These are phyloP conservation scores for Polygonum maritimum DNA, from an alignment of 148 eudicot species.

Conservation along the genomic window DNA sequence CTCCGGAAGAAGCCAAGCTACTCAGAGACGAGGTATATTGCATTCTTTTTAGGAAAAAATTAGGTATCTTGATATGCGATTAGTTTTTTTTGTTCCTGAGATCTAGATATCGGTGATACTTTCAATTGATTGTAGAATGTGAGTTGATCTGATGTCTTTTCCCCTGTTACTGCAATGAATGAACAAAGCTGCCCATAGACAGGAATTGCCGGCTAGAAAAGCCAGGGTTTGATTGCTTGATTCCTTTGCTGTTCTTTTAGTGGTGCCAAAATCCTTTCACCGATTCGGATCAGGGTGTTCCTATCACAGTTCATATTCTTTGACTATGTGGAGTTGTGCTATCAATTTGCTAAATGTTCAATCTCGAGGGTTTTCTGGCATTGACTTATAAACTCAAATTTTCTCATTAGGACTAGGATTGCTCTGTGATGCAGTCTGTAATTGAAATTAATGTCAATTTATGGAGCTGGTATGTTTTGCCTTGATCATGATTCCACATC, in stretches of 20 bases:
- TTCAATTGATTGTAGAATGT: no score
- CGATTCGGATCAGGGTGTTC: background rate
- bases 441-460: background rate
- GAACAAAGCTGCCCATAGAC: background rate
- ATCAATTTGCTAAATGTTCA: background rate
- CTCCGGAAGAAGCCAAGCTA: slow-evolving; percentile 59
- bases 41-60: background rate
- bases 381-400: background rate
- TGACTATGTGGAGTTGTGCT: background rate
- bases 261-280: background rate
- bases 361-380: background rate
- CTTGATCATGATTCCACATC: background rate
- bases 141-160: background rate
- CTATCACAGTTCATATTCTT: background rate
- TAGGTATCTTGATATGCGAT: background rate
- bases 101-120: background rate
- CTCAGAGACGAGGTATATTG: slow-evolving; percentile 87
- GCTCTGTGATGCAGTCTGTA: background rate
- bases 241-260: background rate
- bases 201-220: background rate
- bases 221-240: background rate
- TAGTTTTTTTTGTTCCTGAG: slow-evolving; percentile 1
- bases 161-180: background rate
- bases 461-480: background rate
- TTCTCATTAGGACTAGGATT: no score